phyloP scores from a whole-genome alignment of 2,329 filamentous ascomycete species.

The Venturia pyrina region DNA sequence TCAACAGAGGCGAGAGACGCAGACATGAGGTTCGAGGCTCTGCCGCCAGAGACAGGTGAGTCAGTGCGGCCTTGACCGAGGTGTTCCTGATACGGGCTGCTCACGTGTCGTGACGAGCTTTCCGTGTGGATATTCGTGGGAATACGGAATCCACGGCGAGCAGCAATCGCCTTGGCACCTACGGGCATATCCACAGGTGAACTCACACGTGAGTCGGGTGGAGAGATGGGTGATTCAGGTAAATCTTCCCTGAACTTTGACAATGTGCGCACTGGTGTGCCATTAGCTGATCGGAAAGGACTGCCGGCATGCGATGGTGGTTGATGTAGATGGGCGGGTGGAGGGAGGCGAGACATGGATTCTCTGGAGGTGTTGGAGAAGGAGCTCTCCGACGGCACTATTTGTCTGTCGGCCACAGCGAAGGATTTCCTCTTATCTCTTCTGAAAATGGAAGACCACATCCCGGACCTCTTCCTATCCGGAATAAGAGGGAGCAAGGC shows the following conservation, averaged over 20 bases:
- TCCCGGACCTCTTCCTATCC: conserved; percentile 1
- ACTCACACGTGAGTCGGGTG: conserved; percentile 69
- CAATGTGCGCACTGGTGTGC: conserved; percentile 65
- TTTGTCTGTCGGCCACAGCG: conserved; percentile 40
- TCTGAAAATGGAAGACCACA: conserved; percentile 62
- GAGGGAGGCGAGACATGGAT: conserved; percentile 57
- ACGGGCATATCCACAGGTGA: conserved; percentile 57
- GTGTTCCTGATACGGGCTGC: conserved; percentile 15
- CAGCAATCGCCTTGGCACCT: conserved; percentile 30
- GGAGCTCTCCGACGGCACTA: conserved; percentile 52
- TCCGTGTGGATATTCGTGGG: conserved; percentile 22
- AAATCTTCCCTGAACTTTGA: conserved; percentile 90
- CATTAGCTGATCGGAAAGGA: conserved; percentile 36
- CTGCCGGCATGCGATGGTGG: conserved; percentile 20
- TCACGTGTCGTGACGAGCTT: not conserved
- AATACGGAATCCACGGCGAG: conserved; percentile 27
- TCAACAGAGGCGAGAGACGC: conserved; percentile 90
- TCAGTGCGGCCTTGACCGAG: conserved; percentile 22
- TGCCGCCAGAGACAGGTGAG: conserved; percentile 22
- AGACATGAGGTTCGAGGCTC: conserved; percentile 41
- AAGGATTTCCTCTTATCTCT: conserved; percentile 42
- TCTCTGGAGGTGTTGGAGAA: conserved; percentile 88
- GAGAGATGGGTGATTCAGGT: conserved; percentile 76
- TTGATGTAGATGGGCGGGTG: conserved; percentile 38
- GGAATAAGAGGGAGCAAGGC: conserved; percentile 13